phyloP scores from a whole-genome alignment of 2,329 filamentous ascomycete genomes.

The Diatrype stigma region DNA sequence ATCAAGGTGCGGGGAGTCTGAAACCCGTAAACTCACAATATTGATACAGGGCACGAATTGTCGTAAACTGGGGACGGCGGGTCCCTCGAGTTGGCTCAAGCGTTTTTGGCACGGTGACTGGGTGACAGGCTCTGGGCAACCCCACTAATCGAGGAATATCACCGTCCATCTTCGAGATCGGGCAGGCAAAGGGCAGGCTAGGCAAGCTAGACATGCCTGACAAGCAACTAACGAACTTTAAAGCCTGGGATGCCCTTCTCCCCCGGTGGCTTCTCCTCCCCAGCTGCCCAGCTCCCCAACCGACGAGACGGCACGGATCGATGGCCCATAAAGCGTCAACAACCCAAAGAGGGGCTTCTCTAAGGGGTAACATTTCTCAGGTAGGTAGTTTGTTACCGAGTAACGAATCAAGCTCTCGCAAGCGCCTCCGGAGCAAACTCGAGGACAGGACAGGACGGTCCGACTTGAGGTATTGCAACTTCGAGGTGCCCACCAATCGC shows the following conservation, averaged over 20 bases:
- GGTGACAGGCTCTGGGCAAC: slow-evolving; percentile 15
- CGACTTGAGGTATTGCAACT: too few species aligned
- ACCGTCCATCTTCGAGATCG: background rate
- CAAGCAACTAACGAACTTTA: too few species aligned
- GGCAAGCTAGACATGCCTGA: too few species aligned
- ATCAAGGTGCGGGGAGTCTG: too few species aligned
- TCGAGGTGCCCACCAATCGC: too few species aligned
- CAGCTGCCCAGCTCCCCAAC: too few species aligned
- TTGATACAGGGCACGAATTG: background rate
- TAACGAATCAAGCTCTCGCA: background rate
- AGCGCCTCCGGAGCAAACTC: too few species aligned
- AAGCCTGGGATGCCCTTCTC: too few species aligned
- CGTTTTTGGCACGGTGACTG: slow-evolving; percentile 26
- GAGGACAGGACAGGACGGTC: too few species aligned
- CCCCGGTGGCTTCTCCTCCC: too few species aligned
- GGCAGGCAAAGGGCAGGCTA: too few species aligned
- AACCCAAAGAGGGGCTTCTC: too few species aligned
- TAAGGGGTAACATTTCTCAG: background rate
- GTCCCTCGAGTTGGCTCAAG: slow-evolving; percentile 17
- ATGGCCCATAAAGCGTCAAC: background rate
- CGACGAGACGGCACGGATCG: background rate
- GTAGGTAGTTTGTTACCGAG: background rate
- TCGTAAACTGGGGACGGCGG: slow-evolving; percentile 1
- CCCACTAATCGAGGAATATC: background rate
- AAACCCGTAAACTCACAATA: background rate